Conservation (phyloP, 2,329 filamentous ascomycete genomes). For the Pezizomycotina sp. region DNA sequence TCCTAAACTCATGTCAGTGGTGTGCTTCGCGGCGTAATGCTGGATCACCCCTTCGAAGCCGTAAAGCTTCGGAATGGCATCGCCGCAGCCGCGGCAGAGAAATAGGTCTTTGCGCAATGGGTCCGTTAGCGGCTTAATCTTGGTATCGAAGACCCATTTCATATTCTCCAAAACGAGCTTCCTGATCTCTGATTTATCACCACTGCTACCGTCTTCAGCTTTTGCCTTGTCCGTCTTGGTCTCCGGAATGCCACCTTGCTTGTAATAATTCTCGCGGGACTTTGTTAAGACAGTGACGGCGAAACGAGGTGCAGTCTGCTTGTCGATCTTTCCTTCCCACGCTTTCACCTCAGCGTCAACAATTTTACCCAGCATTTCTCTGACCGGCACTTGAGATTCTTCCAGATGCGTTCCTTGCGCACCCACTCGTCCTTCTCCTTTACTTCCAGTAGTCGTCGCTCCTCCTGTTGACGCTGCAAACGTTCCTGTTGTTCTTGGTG, state of each 20-base stretch:
- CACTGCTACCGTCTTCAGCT: constrained; percentile 8
- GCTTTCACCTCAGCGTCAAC: constrained; percentile 54
- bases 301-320: constrained; percentile 49
- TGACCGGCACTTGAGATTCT: constrained; percentile 49
- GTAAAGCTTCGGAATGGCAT: constrained; percentile 45
- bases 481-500: constrained; percentile 33
- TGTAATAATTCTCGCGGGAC: constrained; percentile 50
- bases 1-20: constrained; percentile 49
- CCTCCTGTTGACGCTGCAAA: constrained; percentile 28
- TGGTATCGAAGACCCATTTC: constrained; percentile 69
- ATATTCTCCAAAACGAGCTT: constrained; percentile 65
- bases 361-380: constrained; percentile 46
- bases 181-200: constrained; percentile 13
- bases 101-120: constrained; percentile 54
- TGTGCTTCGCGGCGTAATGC: constrained; percentile 72
- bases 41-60: constrained; percentile 66
- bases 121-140: constrained; percentile 54
- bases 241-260: constrained; percentile 29
- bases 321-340: constrained; percentile 49
- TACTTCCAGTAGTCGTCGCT: constrained; percentile 34
- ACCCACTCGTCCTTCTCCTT: constrained; percentile 40
- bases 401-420: constrained; percentile 52
- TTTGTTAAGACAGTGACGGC: constrained; percentile 54
- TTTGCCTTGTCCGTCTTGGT: constrained; percentile 13
- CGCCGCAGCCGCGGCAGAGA: constrained; percentile 53